A percentile compares a stretch with the other conserved stretches of the same genome.
These are phyloP conservation scores for Picea sitchensis DNA, from an alignment of 75 land plant genomes.

Conservation along the genomic window DNA sequence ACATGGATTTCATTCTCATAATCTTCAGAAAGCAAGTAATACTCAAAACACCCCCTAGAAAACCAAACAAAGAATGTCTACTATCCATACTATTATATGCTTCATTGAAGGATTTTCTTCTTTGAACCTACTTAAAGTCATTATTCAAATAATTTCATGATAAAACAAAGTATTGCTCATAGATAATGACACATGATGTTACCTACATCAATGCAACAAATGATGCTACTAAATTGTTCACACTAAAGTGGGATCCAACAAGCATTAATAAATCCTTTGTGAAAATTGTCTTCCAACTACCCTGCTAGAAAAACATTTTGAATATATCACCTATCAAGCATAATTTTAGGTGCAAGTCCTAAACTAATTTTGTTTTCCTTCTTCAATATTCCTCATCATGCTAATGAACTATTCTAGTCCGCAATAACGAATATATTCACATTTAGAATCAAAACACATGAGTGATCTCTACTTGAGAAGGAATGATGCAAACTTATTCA, in stretches of 20 bases:
- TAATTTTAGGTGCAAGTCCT: not conserved
- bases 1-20: not conserved
- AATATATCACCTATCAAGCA: not conserved
- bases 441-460: not conserved
- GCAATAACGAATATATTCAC: not conserved
- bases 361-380: not conserved
- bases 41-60: constrained; percentile 21
- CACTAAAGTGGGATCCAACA: constrained; percentile 31
- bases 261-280: constrained; percentile 23
- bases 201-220: constrained; percentile 79
- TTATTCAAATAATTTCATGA: not conserved
- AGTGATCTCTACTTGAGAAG: not conserved
- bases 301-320: constrained; percentile 14
- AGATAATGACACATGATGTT: constrained; percentile 7
- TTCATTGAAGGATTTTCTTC: constrained; percentile 92
- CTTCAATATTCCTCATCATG: not conserved
- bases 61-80: constrained; percentile 24
- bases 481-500: constrained; percentile 53
- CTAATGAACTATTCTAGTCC: not conserved
- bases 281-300: constrained; percentile 58
- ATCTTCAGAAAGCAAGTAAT: constrained; percentile 20
- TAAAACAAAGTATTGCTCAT: not conserved
- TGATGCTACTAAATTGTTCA: constrained; percentile 70
- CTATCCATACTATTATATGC: constrained; percentile 85
- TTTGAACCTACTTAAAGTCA: constrained; percentile 18